A percentile compares a stretch with the other conserved stretches of the same genome.
phyloP scores from a whole-genome alignment of 805 yeast species.

The Zygosaccharomyces rouxii region DNA sequence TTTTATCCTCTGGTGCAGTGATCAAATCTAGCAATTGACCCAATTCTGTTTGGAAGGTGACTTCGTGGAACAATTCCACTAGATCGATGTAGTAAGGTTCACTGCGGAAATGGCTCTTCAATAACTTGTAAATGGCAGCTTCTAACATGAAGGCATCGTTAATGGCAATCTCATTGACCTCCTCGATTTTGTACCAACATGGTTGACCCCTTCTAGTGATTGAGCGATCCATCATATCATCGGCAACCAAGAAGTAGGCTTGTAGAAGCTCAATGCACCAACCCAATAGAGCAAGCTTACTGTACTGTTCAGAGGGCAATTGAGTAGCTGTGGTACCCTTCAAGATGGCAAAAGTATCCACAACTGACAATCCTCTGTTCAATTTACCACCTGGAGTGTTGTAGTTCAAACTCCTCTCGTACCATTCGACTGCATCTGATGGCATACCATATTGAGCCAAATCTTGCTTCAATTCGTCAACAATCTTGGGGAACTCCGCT shows the following conservation, averaged over 20 bases:
- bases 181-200: constrained; percentile 85
- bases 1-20: constrained; percentile 95
- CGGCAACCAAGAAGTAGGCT: constrained; percentile 95
- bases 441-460: constrained; percentile 74
- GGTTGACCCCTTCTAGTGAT: constrained; percentile 98
- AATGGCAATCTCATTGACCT: constrained; percentile 90
- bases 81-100: constrained; percentile 85
- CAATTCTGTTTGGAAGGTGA: constrained; percentile 94
- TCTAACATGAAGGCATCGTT: constrained; percentile 97
- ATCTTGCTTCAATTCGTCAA: constrained; percentile 64
- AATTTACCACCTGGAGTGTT: constrained; percentile 96
- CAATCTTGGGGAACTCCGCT: constrained; percentile 68
- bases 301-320: constrained; percentile 66
- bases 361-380: constrained; percentile 93
- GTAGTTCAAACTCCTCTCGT: constrained; percentile 62
- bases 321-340: constrained; percentile 54
- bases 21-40: constrained; percentile 94
- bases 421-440: constrained; percentile 82
- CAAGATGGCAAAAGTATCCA: constrained; percentile 83
- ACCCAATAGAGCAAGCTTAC: constrained; percentile 81
- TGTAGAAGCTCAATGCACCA: constrained; percentile 94
- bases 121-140: constrained; percentile 82
- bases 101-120: constrained; percentile 81
- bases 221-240: constrained; percentile 96
- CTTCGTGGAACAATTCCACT: constrained; percentile 92